Percentiles rank a stretch among this genome's conserved stretches.
Evolutionary conservation across 2,329 filamentous ascomycete species (phyloP).

Genomic region (Bipolaris oryzae): DNA sequence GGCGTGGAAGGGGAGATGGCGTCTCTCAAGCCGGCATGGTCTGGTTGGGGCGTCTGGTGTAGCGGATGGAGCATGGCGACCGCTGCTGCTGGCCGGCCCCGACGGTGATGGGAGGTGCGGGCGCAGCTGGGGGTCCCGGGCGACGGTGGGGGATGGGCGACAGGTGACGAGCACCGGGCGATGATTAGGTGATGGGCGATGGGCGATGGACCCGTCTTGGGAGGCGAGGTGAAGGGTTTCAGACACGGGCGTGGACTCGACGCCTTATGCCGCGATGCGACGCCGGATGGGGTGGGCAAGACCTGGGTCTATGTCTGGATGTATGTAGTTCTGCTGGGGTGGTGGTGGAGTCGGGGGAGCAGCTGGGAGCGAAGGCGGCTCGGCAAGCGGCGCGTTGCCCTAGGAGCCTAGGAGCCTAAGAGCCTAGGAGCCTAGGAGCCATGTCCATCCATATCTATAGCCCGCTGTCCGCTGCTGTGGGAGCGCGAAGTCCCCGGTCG

Average conservation of each 20-base stretch:
- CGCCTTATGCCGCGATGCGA: background rate
- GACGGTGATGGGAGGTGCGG: constrained; percentile 16
- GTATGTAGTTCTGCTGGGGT: background rate
- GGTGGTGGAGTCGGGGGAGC: background rate
- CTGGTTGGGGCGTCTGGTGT: constrained; percentile 24
- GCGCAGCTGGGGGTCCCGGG: constrained; percentile 1
- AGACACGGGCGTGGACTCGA: background rate
- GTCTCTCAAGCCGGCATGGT: constrained; percentile 34
- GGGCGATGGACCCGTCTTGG: too few relatives aligned
- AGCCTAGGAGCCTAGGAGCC: constrained; percentile 1
- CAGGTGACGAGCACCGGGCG: background rate
- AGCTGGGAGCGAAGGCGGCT: constrained; percentile 1
- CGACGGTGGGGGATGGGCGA: background rate
- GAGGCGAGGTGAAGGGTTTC: background rate
- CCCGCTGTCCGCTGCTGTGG: background rate
- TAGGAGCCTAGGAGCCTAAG: too few relatives aligned
- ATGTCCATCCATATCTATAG: too few relatives aligned
- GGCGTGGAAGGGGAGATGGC: constrained; percentile 9
- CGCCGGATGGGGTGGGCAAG: too few relatives aligned
- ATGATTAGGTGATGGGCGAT: too few relatives aligned
- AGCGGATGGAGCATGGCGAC: constrained; percentile 38
- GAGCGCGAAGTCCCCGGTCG: background rate
- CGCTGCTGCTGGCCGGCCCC: constrained; percentile 22
- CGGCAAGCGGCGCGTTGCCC: constrained; percentile 8
- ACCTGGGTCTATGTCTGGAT: too few relatives aligned